These are phyloP conservation scores for Colletotrichum cuscutae DNA, from an alignment of 2,329 filamentous ascomycete species.

Conservation along the genomic window DNA sequence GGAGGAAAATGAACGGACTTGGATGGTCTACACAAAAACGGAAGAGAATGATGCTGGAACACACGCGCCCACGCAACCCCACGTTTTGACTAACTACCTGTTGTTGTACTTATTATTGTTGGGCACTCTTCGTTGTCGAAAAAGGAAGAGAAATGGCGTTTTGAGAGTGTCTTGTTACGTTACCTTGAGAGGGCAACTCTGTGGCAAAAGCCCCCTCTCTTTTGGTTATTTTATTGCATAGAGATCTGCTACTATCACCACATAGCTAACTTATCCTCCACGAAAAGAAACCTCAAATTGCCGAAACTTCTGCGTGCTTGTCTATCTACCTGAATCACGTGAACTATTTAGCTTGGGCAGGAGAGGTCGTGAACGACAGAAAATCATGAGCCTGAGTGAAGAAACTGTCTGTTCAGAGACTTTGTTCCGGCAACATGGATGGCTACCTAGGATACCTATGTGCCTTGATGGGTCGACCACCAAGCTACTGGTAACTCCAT, in stretches of 20 bases:
- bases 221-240: conserved; percentile 6
- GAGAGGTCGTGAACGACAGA: too few relatives aligned
- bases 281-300: conserved; percentile 4
- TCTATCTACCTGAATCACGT: not conserved
- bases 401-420: too few relatives aligned
- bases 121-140: not conserved
- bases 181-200: not conserved
- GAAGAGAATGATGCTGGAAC: not conserved
- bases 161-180: conserved; percentile 7
- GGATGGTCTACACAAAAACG: not conserved
- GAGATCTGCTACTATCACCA: not conserved
- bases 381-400: too few relatives aligned
- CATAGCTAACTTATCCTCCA: conserved; percentile 1
- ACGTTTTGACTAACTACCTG: not conserved
- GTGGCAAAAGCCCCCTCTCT: not conserved
- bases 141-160: conserved; percentile 18
- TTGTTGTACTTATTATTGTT: conserved; percentile 21
- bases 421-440: too few relatives aligned
- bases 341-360: not conserved
- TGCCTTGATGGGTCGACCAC: too few relatives aligned
- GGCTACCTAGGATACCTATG: too few relatives aligned
- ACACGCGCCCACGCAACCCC: not conserved
- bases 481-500: too few relatives aligned
- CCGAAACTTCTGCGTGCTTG: not conserved
- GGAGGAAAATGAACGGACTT: not conserved